phyloP scores from a whole-genome alignment of 2,329 filamentous ascomycete species.

The Microsporum canis region DNA sequence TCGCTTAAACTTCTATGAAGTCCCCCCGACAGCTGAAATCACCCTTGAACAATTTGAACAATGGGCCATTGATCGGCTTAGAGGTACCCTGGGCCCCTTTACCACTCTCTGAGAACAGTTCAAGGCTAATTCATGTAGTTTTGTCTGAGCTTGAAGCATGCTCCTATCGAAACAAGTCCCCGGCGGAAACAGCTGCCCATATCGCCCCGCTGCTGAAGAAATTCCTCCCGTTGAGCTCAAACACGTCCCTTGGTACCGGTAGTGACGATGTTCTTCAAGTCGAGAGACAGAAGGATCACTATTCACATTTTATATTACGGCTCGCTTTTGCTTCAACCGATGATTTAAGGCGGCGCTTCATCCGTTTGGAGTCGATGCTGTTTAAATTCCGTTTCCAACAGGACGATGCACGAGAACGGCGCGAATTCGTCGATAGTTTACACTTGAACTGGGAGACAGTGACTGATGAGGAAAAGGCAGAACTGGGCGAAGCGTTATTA shows the following conservation, averaged over 20 bases:
- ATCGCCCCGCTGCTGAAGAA: conserved; percentile 83
- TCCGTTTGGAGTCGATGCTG: conserved; percentile 74
- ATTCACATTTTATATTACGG: conserved; percentile 91
- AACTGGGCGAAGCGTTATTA: conserved; percentile 50
- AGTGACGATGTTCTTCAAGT: conserved; percentile 45
- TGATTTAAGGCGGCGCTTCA: conserved; percentile 76
- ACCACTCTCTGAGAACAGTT: background rate
- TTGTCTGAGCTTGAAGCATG: conserved; percentile 63
- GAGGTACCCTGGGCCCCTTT: conserved; percentile 42
- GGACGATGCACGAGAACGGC: conserved; percentile 63
- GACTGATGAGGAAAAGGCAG: conserved; percentile 64
- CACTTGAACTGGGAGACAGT: conserved; percentile 79
- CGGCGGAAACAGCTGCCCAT: conserved; percentile 68
- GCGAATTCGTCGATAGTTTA: conserved; percentile 63
- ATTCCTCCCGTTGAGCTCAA: conserved; percentile 67
- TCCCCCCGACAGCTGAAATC: conserved; percentile 84
- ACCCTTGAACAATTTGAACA: conserved; percentile 96
- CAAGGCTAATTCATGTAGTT: conserved; percentile 17
- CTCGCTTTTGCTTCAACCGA: conserved; percentile 87
- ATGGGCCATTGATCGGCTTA: conserved; percentile 89
- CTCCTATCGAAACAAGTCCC: conserved; percentile 80
- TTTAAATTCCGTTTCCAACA: conserved; percentile 71
- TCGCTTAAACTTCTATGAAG: conserved; percentile 82
- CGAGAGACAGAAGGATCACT: conserved; percentile 90
- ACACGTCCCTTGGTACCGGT: conserved; percentile 50